Evolutionary conservation across 2,329 filamentous ascomycete species (phyloP).

Genomic region (Arthrobotrys sinensis): DNA sequence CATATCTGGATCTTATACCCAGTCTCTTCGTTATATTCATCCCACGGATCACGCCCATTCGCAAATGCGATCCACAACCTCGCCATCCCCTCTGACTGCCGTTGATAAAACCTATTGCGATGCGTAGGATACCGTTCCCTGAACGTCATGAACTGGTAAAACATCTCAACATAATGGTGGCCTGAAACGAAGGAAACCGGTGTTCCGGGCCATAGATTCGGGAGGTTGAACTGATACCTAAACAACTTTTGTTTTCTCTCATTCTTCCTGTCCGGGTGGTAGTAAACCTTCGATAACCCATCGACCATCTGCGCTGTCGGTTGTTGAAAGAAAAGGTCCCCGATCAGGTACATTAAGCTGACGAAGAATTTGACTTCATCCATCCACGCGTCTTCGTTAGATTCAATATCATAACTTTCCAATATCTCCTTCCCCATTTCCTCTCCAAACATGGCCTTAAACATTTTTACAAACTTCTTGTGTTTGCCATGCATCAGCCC

Average conservation of each 20-base stretch:
- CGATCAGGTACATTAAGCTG: conserved; percentile 61
- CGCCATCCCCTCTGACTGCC: conserved; percentile 62
- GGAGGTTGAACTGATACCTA: conserved; percentile 63
- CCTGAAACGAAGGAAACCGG: conserved; percentile 61
- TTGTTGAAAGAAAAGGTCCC: conserved; percentile 61
- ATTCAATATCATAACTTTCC: conserved; percentile 60
- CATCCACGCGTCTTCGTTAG: conserved; percentile 27
- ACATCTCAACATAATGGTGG: conserved; percentile 63
- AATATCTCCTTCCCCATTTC: conserved; percentile 40
- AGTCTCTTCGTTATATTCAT: conserved; percentile 42
- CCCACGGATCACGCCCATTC: conserved; percentile 52
- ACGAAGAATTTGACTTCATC: conserved; percentile 61
- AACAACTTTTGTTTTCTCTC: conserved; percentile 58
- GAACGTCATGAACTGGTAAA: conserved; percentile 63
- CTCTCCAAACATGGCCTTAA: conserved; percentile 34
- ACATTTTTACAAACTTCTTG: conserved; percentile 29
- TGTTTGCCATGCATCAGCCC: conserved; percentile 31
- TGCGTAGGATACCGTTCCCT: conserved; percentile 61
- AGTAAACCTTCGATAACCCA: conserved; percentile 42
- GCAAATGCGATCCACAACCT: conserved; percentile 62
- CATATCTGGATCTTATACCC: conserved; percentile 51
- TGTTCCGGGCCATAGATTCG: conserved; percentile 67
- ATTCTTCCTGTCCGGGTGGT: conserved; percentile 46
- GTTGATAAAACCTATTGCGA: conserved; percentile 60
- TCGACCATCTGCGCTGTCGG: conserved; percentile 56